phyloP scores from a whole-genome alignment of 257 asterid species.

The Solanum sejunctum region DNA sequence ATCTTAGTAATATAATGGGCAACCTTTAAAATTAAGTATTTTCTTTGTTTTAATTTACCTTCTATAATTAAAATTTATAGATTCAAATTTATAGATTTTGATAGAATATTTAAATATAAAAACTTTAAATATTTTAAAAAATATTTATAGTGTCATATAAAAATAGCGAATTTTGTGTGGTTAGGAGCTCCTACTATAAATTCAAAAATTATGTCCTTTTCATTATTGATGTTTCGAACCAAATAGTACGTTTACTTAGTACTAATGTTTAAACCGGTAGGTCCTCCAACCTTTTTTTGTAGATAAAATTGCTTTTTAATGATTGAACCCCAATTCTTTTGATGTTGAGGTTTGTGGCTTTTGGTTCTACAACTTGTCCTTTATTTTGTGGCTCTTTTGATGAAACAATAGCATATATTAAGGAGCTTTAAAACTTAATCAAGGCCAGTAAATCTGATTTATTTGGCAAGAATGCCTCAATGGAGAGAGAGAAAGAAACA shows the following conservation, averaged over 20 bases:
- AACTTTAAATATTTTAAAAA: too few species aligned
- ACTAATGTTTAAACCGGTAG: neutral
- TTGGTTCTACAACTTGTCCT: neutral
- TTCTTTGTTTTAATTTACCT: too few species aligned
- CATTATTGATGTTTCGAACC: neutral
- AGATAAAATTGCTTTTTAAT: neutral
- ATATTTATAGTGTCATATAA: too few species aligned
- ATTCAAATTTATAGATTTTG: too few species aligned
- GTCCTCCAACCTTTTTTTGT: neutral
- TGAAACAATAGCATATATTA: neutral
- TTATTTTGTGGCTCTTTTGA: neutral
- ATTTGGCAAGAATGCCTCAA: neutral
- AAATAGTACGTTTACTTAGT: neutral
- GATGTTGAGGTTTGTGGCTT: neutral
- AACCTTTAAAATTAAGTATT: too few species aligned
- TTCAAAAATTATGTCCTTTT: neutral
- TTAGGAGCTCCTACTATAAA: neutral
- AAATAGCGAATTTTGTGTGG: too few species aligned
- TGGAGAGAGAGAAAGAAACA: neutral
- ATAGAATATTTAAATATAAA: too few species aligned
- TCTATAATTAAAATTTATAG: too few species aligned
- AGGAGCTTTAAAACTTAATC: neutral
- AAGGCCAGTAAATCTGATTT: neutral
- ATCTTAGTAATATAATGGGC: neutral
- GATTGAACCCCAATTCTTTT: neutral